Evolutionary conservation across 495 filamentous ascomycete species (phyloP).

Genomic region (Mytilinidion resinicola): DNA sequence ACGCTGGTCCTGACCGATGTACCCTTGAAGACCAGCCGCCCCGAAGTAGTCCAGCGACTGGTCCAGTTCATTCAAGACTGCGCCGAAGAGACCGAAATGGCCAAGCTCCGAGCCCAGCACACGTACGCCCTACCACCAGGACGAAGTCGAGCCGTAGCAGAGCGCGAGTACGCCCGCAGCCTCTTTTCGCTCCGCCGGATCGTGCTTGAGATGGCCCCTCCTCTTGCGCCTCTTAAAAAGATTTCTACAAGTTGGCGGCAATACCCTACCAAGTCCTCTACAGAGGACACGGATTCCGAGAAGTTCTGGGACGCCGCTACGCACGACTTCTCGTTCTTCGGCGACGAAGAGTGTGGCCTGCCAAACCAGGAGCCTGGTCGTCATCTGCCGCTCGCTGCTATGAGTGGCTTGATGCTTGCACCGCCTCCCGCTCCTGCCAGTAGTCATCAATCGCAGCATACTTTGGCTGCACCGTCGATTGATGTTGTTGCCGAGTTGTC

Average conservation of each 20-base stretch:
- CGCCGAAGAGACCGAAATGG: slow-evolving; percentile 52
- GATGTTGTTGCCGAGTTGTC: slow-evolving; percentile 25
- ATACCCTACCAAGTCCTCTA: slow-evolving; percentile 46
- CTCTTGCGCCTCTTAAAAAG: slow-evolving; percentile 24
- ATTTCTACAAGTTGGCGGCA: slow-evolving; percentile 38
- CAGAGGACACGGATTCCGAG: slow-evolving; percentile 56
- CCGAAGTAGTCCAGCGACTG: slow-evolving; percentile 43
- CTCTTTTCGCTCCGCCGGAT: slow-evolving; percentile 52
- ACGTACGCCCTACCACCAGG: slow-evolving; percentile 49
- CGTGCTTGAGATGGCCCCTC: slow-evolving; percentile 51
- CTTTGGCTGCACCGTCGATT: not conserved
- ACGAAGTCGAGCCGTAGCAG: slow-evolving; percentile 26
- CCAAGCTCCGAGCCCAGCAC: slow-evolving; percentile 47
- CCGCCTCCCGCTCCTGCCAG: slow-evolving; percentile 1
- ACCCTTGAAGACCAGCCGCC: slow-evolving; percentile 45
- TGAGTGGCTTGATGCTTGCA: slow-evolving; percentile 24
- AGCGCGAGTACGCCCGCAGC: slow-evolving; percentile 41
- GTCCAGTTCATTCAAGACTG: slow-evolving; percentile 54
- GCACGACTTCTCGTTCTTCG: slow-evolving; percentile 61
- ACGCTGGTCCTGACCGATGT: slow-evolving; percentile 55
- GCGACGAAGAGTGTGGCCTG: slow-evolving; percentile 53
- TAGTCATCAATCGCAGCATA: slow-evolving; percentile 3
- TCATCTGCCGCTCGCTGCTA: slow-evolving; percentile 17
- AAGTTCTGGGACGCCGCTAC: slow-evolving; percentile 54
- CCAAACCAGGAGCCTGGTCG: slow-evolving; percentile 30